These are phyloP conservation scores for Tetradesmus lagerheimii DNA, from an alignment of 139 green algal genomes.

Conservation along the genomic window DNA sequence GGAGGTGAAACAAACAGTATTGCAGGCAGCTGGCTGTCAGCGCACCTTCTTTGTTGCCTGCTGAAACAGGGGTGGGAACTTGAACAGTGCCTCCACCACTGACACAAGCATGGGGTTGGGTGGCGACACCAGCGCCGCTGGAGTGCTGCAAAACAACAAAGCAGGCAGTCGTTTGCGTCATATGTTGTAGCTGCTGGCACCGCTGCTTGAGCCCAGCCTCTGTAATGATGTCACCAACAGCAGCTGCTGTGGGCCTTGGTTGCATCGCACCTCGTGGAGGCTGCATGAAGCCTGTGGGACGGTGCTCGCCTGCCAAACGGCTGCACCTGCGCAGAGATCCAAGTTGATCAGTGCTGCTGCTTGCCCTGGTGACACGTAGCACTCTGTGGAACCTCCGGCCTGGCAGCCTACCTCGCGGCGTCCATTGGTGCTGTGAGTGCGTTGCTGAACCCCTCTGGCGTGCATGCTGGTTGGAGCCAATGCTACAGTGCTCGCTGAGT, in stretches of 20 bases:
- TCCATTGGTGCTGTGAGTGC: not conserved
- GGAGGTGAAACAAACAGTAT: not conserved
- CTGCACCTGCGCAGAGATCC: not conserved
- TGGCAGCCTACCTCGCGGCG: not conserved
- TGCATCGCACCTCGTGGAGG: slow-evolving; percentile 15
- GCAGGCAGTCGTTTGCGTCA: too few relatives aligned
- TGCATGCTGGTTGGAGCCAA: not conserved
- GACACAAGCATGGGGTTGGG: slow-evolving; percentile 59
- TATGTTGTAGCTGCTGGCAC: not conserved
- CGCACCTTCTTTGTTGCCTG: slow-evolving; percentile 48
- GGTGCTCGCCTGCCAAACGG: not conserved
- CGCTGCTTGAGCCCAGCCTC: not conserved
- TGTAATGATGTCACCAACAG: not conserved
- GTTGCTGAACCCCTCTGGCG: not conserved
- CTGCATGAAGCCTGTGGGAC: slow-evolving; percentile 6
- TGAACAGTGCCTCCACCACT: slow-evolving; percentile 76
- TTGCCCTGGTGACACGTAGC: slow-evolving; percentile 12
- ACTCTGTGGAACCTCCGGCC: not conserved
- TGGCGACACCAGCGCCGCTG: slow-evolving; percentile 4
- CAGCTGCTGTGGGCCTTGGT: too few relatives aligned
- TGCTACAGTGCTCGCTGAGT: not conserved
- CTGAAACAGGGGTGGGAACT: slow-evolving; percentile 76
- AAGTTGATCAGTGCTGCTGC: not conserved
- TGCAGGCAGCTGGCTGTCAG: not conserved
- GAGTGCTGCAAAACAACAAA: not conserved